A percentile compares a stretch with the other conserved stretches of the same genome.
These are phyloP conservation scores for Wilcoxina mikolae DNA, from an alignment of 495 filamentous ascomycete species.

Conservation along the genomic window DNA sequence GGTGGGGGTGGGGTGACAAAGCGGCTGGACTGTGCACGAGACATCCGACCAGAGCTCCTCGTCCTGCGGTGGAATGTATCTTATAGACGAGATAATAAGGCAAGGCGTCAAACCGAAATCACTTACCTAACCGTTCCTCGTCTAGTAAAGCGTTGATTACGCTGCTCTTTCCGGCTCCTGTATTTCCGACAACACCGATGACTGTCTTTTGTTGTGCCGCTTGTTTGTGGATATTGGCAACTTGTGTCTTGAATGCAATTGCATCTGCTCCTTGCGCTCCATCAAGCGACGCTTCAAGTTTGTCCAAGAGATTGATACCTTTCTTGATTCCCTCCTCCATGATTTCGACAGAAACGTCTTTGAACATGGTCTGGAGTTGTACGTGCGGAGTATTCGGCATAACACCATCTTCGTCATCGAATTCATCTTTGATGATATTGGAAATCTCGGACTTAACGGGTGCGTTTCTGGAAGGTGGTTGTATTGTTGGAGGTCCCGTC, in stretches of 20 bases:
- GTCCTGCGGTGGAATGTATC: no score
- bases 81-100: no score
- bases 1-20: no score
- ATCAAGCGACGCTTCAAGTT: conserved; percentile 23
- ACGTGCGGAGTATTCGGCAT: conserved; percentile 12
- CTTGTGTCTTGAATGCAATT: conserved; percentile 25
- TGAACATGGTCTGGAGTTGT: conserved; percentile 31
- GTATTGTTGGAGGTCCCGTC: neutral
- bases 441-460: neutral
- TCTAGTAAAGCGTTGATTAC: conserved; percentile 47
- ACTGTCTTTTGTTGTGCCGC: conserved; percentile 36
- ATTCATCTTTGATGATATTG: conserved; percentile 5
- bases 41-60: no score
- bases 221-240: conserved; percentile 32
- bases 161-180: conserved; percentile 46
- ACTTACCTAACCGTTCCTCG: conserved; percentile 32
- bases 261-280: conserved; percentile 9
- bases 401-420: conserved; percentile 11
- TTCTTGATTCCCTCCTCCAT: conserved; percentile 33
- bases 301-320: conserved; percentile 30
- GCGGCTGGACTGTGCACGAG: no score
- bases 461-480: neutral
- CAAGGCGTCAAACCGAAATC: neutral
- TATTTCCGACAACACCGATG: conserved; percentile 44
- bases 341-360: conserved; percentile 27